Evolutionary conservation across 225 moss, liverwort and hornwort species (phyloP).

Genomic region (Physcomitrellopsis africana): DNA sequence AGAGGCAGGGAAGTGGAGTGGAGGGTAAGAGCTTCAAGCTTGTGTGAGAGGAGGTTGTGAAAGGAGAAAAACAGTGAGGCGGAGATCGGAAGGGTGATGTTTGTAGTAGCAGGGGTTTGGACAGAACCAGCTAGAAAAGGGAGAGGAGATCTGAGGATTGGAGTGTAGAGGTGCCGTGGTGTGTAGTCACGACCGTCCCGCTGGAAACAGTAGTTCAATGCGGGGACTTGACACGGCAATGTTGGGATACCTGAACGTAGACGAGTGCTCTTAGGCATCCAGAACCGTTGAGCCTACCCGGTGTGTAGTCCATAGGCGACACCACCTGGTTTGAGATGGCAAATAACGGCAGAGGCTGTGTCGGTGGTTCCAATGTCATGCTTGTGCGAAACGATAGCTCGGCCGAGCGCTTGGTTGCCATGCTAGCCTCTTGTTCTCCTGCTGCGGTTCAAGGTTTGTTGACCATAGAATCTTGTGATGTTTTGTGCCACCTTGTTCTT

Average conservation of each 20-base stretch:
- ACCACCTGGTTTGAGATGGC: conserved; percentile 44
- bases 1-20: too few species aligned
- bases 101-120: conserved; percentile 2
- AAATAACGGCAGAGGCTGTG: conserved; percentile 38
- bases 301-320: conserved; percentile 23
- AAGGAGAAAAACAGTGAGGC: background rate
- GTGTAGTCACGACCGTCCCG: conserved; percentile 27
- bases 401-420: conserved; percentile 81
- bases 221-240: conserved; percentile 44
- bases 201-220: conserved; percentile 60
- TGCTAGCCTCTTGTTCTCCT: conserved; percentile 88
- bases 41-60: background rate
- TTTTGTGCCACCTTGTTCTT: background rate
- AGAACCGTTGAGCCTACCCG: conserved; percentile 25
- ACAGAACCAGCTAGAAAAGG: background rate
- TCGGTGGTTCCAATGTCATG: conserved; percentile 72
- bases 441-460: conserved; percentile 61
- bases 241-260: conserved; percentile 43
- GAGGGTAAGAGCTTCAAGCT: too few species aligned
- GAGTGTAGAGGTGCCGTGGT: background rate
- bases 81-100: background rate
- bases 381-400: conserved; percentile 88
- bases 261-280: conserved; percentile 39
- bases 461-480: background rate
- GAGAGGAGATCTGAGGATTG: conserved; percentile 14